Evolutionary conservation across 495 filamentous ascomycete species (phyloP).

Genomic region (Xylaria sp.): DNA sequence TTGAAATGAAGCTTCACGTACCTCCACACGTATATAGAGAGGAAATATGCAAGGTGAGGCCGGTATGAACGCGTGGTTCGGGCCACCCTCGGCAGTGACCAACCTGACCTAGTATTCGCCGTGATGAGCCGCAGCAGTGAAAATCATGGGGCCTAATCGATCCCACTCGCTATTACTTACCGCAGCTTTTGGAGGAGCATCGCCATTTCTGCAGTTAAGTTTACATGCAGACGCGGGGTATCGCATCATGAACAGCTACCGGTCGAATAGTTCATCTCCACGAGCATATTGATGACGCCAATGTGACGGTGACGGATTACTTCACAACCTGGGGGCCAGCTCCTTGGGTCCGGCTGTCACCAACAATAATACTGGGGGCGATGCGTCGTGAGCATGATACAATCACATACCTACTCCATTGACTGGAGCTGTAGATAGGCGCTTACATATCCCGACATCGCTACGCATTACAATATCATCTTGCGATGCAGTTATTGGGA

Average conservation of each 20-base stretch:
- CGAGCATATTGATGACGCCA: not conserved
- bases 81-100: not conserved
- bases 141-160: not conserved
- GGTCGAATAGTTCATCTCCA: not conserved
- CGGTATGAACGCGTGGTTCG: not conserved
- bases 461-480: slow-evolving; percentile 8
- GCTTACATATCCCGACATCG: slow-evolving; percentile 4
- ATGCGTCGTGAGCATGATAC: not conserved
- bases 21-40: not conserved
- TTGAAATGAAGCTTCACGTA: not conserved
- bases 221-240: slow-evolving; percentile 3
- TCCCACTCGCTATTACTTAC: not conserved
- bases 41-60: not conserved
- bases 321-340: slow-evolving; percentile 3
- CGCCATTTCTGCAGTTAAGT: not conserved
- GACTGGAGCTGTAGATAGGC: not conserved
- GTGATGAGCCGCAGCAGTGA: not conserved
- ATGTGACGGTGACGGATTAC: slow-evolving; percentile 7
- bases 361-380: not conserved
- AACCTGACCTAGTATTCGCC: not conserved
- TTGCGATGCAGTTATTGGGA: not conserved
- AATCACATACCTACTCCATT: not conserved
- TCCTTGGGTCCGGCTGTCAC: slow-evolving; percentile 10
- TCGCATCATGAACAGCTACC: not conserved
- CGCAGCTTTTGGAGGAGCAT: not conserved